phyloP scores from a whole-genome alignment of 2,329 filamentous ascomycete species.

The Dactylellina drechsleri region DNA sequence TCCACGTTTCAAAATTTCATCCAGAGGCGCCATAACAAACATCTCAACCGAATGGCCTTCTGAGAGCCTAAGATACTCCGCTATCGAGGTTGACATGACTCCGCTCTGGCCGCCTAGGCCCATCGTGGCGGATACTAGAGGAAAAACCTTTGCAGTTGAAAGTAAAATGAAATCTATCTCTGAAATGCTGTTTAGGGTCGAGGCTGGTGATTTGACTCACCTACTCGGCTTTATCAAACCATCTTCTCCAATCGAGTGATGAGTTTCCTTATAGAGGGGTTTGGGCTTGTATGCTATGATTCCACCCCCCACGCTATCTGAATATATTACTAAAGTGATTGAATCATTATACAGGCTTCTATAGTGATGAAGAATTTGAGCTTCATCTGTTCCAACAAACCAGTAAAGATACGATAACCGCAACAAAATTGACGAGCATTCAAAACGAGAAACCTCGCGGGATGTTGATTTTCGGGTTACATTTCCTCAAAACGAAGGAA shows the following conservation, averaged over 20 bases:
- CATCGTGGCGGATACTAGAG: neutral
- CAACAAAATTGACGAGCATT: conserved; percentile 14
- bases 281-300: conserved; percentile 26
- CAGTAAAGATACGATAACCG: neutral
- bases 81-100: neutral
- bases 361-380: conserved; percentile 6
- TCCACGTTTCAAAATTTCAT: neutral
- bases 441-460: conserved; percentile 3
- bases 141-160: neutral
- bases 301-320: neutral
- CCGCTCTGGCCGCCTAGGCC: neutral
- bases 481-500: neutral
- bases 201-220: conserved; percentile 1
- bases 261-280: conserved; percentile 26
- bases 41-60: neutral
- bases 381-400: conserved; percentile 34
- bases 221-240: conserved; percentile 9
- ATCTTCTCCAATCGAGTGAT: conserved; percentile 9
- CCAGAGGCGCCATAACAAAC: neutral
- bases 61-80: neutral
- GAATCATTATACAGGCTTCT: conserved; percentile 17
- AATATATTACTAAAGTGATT: neutral
- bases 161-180: too few species aligned
- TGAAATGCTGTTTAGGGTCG: conserved; percentile 11
- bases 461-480: neutral